Evolutionary conservation across 345 rosid species (phyloP), one percentile per base, ranked within the genome.

Genomic region (Arabidopsis arenosa): DNA sequence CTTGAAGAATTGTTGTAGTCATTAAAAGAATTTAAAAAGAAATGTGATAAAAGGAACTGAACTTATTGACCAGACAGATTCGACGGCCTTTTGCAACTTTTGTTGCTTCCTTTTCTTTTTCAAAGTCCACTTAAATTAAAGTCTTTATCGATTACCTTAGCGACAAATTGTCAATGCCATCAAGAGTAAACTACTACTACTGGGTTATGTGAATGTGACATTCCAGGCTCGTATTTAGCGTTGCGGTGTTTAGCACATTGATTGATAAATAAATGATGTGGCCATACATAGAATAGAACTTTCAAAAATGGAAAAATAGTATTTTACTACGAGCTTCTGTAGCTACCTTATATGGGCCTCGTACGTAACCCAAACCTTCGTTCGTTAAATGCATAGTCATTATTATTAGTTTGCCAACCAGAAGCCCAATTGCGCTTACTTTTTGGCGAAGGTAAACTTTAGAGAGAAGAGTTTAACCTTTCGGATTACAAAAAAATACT

Each of bases 31-130:
- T 2, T 5, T 2, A 0, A 26, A 54, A 54, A 11, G 0, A 54
- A 7, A 57, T 6, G 9, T 1, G 7, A 33, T 33, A 13, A 55
- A 55, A 13, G 35, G 62, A 57, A 35, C 3, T 57, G 14, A 60
- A 36, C 30, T 39, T 39, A 39, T 18, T 60, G 65, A 37, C 65
- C 65, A 7, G 47, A 39, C 33, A 60, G 30, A 60, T 60, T 60
- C 66, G 6, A 6, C 21, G 15, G 48, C 9, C 33, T 11, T 39
- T 32, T 8, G 45, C 45, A 11, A 43, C 15, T 43, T 43, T 43
- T 13, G 48, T 43, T 13, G 48, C 48, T 43, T 43, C 48, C 15
- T 43, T 13, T 43, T 15, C 17, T 5, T 8, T 58, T 58, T 5
- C 43, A 58, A 58, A 33, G 43, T 58, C 43, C 26, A 58, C 63